These are phyloP conservation scores for Leccinum obscurum DNA, from an alignment of 768 basidiomycete species.

Conservation along the genomic window DNA sequence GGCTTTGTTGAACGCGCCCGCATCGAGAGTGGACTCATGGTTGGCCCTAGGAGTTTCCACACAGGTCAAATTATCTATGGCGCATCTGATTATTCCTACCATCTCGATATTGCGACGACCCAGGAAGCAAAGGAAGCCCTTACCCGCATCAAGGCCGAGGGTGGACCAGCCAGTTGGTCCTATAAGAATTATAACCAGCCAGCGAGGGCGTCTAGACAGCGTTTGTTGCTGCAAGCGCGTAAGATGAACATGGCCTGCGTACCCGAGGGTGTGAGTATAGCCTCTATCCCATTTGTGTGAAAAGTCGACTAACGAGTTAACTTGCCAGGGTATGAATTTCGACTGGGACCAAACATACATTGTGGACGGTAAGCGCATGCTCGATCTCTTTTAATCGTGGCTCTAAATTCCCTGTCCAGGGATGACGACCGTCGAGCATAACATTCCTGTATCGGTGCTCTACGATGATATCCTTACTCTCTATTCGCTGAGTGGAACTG, in stretches of 20 bases:
- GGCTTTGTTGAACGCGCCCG: conserved; percentile 67
- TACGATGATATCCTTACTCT: conserved; percentile 68
- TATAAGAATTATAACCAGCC: conserved; percentile 81
- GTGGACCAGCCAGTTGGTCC: conserved; percentile 66
- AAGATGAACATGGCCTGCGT: conserved; percentile 70
- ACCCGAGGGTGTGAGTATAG: conserved; percentile 57
- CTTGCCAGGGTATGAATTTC: conserved; percentile 60
- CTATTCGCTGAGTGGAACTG: conserved; percentile 67
- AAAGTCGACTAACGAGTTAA: background rate
- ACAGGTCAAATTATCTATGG: conserved; percentile 60
- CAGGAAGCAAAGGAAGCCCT: conserved; percentile 67
- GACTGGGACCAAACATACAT: conserved; percentile 83
- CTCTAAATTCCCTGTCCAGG: conserved; percentile 37
- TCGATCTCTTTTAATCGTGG: background rate
- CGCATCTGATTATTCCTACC: conserved; percentile 49
- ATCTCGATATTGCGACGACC: conserved; percentile 64
- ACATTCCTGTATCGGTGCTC: conserved; percentile 61
- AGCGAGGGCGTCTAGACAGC: conserved; percentile 65
- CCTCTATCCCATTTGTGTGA: background rate
- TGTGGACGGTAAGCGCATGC: conserved; percentile 56
- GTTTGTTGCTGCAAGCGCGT: conserved; percentile 59
- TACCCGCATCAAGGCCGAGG: conserved; percentile 68
- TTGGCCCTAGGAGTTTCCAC: conserved; percentile 73
- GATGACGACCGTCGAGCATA: conserved; percentile 77
- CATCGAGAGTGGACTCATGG: conserved; percentile 64